Conservation (phyloP, 768 basidiomycete species). For the Lentinula aciculospora region DNA sequence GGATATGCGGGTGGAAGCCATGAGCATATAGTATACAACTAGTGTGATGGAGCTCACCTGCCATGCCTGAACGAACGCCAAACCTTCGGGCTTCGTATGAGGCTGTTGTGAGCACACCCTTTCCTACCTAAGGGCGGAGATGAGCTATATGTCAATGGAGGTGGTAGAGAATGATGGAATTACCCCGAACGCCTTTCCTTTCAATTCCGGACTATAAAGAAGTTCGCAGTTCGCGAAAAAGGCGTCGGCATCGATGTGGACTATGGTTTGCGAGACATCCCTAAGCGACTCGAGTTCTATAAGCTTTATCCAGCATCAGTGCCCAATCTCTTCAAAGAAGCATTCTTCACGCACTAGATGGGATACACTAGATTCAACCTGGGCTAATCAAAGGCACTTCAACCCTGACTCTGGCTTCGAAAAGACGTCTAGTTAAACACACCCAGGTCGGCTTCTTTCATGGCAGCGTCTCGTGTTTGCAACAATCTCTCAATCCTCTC, state of each 20-base stretch:
- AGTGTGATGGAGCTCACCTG: constrained; percentile 44
- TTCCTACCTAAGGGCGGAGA: constrained; percentile 47
- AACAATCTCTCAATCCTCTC: constrained; percentile 68
- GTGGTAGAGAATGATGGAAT: constrained; percentile 9
- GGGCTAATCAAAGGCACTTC: constrained; percentile 29
- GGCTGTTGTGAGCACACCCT: constrained; percentile 82
- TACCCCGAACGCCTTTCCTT: constrained; percentile 73
- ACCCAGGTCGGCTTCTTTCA: constrained; percentile 55
- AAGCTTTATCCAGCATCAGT: constrained; percentile 34
- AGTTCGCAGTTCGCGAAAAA: constrained; percentile 84
- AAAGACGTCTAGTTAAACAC: constrained; percentile 17
- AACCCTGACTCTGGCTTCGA: constrained; percentile 11
- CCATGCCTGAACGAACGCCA: constrained; percentile 93
- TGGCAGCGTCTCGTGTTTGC: constrained; percentile 52
- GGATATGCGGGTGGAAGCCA: not conserved
- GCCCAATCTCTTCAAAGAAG: not conserved
- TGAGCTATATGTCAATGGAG: not conserved
- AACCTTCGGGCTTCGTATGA: constrained; percentile 90
- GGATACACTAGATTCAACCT: constrained; percentile 64
- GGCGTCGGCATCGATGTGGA: constrained; percentile 96
- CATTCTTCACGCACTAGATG: constrained; percentile 46
- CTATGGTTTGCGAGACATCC: constrained; percentile 79
- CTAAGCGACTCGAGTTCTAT: constrained; percentile 66
- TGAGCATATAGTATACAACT: not conserved
- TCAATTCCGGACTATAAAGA: constrained; percentile 54